Evolutionary conservation across 805 yeast genomes (phyloP), one percentile per base, ranked within the genome.

Genomic region (Wickerhamiella parazyma): DNA sequence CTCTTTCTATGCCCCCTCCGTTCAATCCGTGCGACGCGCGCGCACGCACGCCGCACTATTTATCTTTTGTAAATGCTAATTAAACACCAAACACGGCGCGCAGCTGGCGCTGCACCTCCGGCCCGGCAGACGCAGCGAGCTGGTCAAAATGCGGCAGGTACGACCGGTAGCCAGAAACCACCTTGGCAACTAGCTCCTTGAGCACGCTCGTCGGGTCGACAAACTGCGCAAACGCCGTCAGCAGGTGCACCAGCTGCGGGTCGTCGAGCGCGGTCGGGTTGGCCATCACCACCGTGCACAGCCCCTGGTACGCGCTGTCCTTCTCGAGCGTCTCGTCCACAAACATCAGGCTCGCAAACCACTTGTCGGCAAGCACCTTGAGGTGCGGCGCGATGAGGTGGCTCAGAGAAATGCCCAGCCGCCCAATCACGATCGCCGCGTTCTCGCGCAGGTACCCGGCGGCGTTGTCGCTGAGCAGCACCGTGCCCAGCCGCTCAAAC

Each of bases 391-490:
- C 71, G 36, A 79, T 65, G 29, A 70, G 67, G 18, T 72, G 75
- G 1, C 89, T 77, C 46, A 69, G 68, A 45, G 70, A 65, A 17
- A 77, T 57, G 2, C 94, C 94, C 54, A 91, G 65, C 51, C 96
- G 71, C 12, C 97, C 97, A 41, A 89, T 67, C 26, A 96, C 79
- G 41, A 87, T 82, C 16, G 94, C 91, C 1, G 87, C 76, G 59
- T 91, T 91, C 57, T 87, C 96, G 33, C 35, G 35, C 49, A 80
- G 56, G 4, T 87, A 80, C 4, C 49, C 31, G 12, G 52, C 47
- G 16, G 73, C 76, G 3, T 73, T 68, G 48, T 75, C 74, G 29
- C 74, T 64, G 48, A 71, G 67, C 38, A 83, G 58, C n/a, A 79
- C 68, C 6, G 78, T 76, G 12, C 80, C 72, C 45, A 83, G 60